Conservation (phyloP, 768 basidiomycete species). For the Suillus variegatus region DNA sequence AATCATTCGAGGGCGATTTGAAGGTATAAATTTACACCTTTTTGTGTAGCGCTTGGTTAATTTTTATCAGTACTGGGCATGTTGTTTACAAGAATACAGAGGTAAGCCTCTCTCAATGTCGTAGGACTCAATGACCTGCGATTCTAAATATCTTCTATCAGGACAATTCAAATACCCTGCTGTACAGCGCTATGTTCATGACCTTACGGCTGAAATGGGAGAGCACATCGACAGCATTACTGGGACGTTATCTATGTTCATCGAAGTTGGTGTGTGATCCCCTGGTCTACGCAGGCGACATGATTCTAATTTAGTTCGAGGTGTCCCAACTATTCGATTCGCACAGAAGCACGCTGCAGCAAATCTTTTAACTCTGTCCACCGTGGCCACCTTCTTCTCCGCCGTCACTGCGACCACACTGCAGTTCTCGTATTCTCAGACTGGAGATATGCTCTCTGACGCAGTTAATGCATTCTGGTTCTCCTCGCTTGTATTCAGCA, state of each 20-base stretch:
- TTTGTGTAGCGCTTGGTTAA: not conserved
- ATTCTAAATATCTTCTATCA: slow-evolving; percentile 23
- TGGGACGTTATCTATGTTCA: slow-evolving; percentile 68
- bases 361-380: slow-evolving; percentile 72
- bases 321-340: slow-evolving; percentile 75
- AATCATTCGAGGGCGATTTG: slow-evolving; percentile 69
- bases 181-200: slow-evolving; percentile 74
- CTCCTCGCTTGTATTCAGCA: slow-evolving; percentile 73
- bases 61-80: slow-evolving; percentile 66
- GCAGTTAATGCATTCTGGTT: slow-evolving; percentile 78
- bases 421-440: slow-evolving; percentile 59
- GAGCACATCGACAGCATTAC: slow-evolving; percentile 73
- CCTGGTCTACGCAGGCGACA: not conserved
- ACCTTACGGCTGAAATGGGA: slow-evolving; percentile 72
- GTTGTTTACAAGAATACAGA: slow-evolving; percentile 64
- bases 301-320: slow-evolving; percentile 31
- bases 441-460: slow-evolving; percentile 37
- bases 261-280: slow-evolving; percentile 63
- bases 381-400: slow-evolving; percentile 78
- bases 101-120: slow-evolving; percentile 35
- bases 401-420: slow-evolving; percentile 74
- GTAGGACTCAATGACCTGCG: not conserved
- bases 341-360: slow-evolving; percentile 72
- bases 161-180: slow-evolving; percentile 74
- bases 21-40: slow-evolving; percentile 41